Base-by-base conservation (phyloP, 202 grass and related monocot genomes). In the Saccharum hybrid region DNA sequence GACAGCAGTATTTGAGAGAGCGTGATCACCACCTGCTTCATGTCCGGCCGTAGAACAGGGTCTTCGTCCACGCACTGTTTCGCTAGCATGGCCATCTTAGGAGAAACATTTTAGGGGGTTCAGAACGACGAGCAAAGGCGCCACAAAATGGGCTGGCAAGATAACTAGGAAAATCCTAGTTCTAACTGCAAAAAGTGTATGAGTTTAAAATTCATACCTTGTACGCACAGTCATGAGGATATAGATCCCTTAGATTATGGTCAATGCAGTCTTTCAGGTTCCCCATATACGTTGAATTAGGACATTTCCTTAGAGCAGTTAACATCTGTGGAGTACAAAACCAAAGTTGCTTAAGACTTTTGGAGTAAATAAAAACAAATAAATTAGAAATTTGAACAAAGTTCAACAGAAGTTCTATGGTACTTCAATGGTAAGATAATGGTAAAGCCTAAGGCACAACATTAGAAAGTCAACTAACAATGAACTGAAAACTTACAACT, bases 41-140 rank as follows among this genome's bases (percentile, higher is more conserved):
- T 96, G 63, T 99, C 96, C 4, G 93, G 91, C 73, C 96, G 89
- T 68, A 99, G 82, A 76, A 96, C 88, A 30, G 96, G 96, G 77
- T 99, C 96, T 71, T 99, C 96, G 36, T 99, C 96, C 21, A 92
- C 96, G 19, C 96, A 99, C 82, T 93, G 91, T 79, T 96, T 96
- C 12, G 93, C 96, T 80, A 99, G 79, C 57, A 89, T 88, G 45
- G 93, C 89, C 96, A 92, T 86, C 96, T 99, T 22, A 74, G 23
- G 39, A 89, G 11, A 75, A 39, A n/a, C 75, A 66, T 45, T 52
- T 66, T 4, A 70, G n/a, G 46, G 11, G 7, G 5, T 7, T 65
- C 30, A 82, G 77, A 77, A 61, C 2, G 28, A 40, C 7, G 15
- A 56, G 51, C 13, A 79, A 81, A 57, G 12, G 14, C 73, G 48